These are phyloP conservation scores for Neospora caninum DNA, from an alignment of 169 alveolate species.

Conservation along the genomic window DNA sequence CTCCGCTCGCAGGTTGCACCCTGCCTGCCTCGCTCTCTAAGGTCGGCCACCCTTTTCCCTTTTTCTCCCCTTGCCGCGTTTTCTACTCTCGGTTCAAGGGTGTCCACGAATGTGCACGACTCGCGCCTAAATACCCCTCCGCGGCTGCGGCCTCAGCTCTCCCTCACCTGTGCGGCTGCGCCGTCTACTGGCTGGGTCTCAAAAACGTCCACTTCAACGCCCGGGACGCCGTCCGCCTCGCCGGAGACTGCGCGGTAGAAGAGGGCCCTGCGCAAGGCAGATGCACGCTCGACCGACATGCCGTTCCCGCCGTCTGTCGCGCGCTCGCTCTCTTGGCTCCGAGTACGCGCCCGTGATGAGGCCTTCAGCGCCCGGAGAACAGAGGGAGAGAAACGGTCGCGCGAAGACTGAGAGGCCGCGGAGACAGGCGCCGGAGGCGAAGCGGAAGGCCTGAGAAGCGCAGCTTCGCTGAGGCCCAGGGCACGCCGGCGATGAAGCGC, in stretches of 20 bases:
- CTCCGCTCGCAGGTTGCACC: no score
- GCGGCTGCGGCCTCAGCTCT: not conserved
- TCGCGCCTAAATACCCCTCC: no score
- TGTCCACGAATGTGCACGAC: no score
- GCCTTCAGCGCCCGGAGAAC: not conserved
- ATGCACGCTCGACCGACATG: not conserved
- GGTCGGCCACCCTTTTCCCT: no score
- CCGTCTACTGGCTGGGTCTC: not conserved
- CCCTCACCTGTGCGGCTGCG: not conserved
- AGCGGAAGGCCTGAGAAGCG: not conserved
- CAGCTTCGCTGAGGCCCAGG: not conserved
- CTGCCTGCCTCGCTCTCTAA: no score
- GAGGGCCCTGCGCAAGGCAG: not conserved
- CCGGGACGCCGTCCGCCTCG: slow-evolving; percentile 67
- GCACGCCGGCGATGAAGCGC: not conserved
- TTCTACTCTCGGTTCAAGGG: no score
- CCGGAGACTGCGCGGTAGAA: slow-evolving; percentile 59
- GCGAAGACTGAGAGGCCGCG: not conserved
- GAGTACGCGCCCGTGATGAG: not conserved
- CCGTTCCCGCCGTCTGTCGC: not conserved
- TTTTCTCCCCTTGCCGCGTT: no score
- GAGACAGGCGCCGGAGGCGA: not conserved
- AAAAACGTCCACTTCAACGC: slow-evolving; percentile 60
- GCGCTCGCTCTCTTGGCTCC: not conserved
- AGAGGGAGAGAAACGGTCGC: not conserved